A percentile compares a stretch with the other conserved stretches of the same genome.
These are phyloP conservation scores for Taxillus chinensis DNA, from an alignment of 164 flowering plant species.

Conservation along the genomic window DNA sequence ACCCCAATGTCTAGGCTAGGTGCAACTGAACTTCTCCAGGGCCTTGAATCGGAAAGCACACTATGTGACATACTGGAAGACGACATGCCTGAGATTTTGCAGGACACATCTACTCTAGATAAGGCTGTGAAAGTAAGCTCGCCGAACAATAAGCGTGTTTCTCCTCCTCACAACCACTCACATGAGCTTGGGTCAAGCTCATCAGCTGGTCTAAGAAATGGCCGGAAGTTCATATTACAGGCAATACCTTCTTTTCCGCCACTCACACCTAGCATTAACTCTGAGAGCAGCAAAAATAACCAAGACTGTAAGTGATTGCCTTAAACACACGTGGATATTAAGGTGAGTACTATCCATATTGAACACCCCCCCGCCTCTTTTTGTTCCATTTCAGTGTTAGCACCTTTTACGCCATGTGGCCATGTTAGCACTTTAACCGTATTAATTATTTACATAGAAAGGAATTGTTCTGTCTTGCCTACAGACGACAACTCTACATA, in stretches of 20 bases:
- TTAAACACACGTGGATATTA: not conserved
- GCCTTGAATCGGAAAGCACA: slow-evolving; percentile 19
- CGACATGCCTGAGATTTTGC: slow-evolving; percentile 52
- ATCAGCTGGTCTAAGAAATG: slow-evolving; percentile 39
- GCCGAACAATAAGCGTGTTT: slow-evolving; percentile 60
- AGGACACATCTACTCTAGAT: slow-evolving; percentile 28
- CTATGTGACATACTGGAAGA: slow-evolving; percentile 25
- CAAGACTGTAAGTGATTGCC: slow-evolving; percentile 9
- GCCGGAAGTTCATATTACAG: slow-evolving; percentile 60
- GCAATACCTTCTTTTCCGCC: slow-evolving; percentile 61
- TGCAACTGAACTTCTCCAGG: slow-evolving; percentile 14
- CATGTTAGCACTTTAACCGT: too few species aligned
- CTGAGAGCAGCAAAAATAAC: slow-evolving; percentile 2
- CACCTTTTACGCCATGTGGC: too few species aligned
- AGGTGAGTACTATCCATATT: not conserved
- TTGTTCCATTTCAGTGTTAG: too few species aligned
- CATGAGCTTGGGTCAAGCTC: slow-evolving; percentile 34
- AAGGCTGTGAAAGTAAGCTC: slow-evolving; percentile 50
- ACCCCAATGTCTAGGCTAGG: slow-evolving; percentile 27
- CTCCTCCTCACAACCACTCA: slow-evolving; percentile 43
- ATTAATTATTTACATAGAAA: too few species aligned
- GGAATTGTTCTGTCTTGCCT: too few species aligned
- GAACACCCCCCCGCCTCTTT: too few species aligned
- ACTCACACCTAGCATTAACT: slow-evolving; percentile 32
- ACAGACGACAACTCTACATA: too few species aligned